Evolutionary conservation across 2,329 filamentous ascomycete genomes (phyloP).

Genomic region (Phoma sp.): DNA sequence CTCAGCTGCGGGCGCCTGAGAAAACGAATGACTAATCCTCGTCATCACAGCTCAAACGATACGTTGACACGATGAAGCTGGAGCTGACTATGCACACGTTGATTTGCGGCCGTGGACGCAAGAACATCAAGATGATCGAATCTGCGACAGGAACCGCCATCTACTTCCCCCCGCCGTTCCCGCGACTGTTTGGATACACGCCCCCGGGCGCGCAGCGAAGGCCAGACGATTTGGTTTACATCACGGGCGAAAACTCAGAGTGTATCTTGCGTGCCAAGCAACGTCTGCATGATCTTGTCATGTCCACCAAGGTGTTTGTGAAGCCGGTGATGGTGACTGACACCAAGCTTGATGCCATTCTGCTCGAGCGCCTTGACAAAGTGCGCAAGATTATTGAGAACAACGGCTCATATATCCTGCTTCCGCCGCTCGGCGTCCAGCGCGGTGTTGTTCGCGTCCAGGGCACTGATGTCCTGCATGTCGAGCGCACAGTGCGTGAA

Average conservation of each 20-base stretch:
- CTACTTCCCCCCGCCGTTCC: conserved; percentile 96
- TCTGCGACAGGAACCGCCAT: conserved; percentile 95
- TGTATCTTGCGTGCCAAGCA: conserved; percentile 88
- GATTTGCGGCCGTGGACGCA: conserved; percentile 89
- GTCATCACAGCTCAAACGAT: conserved; percentile 67
- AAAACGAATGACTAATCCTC: no score
- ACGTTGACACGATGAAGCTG: conserved; percentile 80
- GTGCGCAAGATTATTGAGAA: conserved; percentile 97
- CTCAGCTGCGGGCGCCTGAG: no score
- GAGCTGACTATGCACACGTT: conserved; percentile 90
- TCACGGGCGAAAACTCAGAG: conserved; percentile 87
- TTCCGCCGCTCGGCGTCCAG: conserved; percentile 86
- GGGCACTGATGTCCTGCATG: conserved; percentile 89
- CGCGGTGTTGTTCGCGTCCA: conserved; percentile 87
- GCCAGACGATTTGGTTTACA: conserved; percentile 89
- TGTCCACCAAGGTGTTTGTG: conserved; percentile 75
- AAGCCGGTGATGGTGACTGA: conserved; percentile 92
- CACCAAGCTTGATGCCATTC: conserved; percentile 92
- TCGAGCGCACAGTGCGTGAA: conserved; percentile 93
- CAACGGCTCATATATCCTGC: conserved; percentile 93
- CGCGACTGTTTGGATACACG: conserved; percentile 87
- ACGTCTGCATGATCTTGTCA: conserved; percentile 85
- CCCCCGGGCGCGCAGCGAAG: conserved; percentile 81
- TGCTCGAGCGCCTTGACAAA: conserved; percentile 91
- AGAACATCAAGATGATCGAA: conserved; percentile 98